Conservation (phyloP, 768 basidiomycete genomes). For the Chalciporus piperatus region DNA sequence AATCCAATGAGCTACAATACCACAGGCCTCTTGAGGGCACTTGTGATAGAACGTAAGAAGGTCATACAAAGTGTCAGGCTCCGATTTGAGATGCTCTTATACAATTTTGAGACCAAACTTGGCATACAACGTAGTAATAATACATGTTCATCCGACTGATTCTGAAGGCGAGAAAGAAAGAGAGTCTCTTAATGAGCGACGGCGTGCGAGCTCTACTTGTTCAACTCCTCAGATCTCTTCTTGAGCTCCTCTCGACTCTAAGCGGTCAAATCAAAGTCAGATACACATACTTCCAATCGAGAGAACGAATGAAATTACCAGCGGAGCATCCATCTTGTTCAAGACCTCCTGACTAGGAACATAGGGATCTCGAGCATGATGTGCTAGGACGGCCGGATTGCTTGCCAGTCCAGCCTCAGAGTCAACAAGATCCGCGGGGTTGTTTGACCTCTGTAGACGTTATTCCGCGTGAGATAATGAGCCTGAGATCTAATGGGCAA, state of each 20-base stretch:
- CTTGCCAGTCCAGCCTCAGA: slow-evolving; percentile 35
- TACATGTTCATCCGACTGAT: not conserved
- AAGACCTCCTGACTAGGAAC: slow-evolving; percentile 44
- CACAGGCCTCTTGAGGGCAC: too few relatives aligned
- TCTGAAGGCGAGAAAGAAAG: not conserved
- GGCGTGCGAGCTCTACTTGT: slow-evolving; percentile 28
- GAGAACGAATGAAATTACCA: slow-evolving; percentile 34
- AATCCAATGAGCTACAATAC: too few relatives aligned
- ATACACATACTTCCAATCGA: not conserved
- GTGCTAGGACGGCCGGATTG: slow-evolving; percentile 41
- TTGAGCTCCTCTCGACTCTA: slow-evolving; percentile 53
- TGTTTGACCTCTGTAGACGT: slow-evolving; percentile 50
- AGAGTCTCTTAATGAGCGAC: not conserved
- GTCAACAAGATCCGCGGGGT: slow-evolving; percentile 50
- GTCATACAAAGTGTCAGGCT: not conserved
- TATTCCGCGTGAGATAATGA: not conserved
- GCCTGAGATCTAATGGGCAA: not conserved
- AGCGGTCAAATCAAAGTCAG: not conserved
- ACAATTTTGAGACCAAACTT: not conserved
- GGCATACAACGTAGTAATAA: not conserved
- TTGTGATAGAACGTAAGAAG: too few relatives aligned
- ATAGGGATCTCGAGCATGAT: slow-evolving; percentile 51
- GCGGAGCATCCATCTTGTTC: slow-evolving; percentile 45
- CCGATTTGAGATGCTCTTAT: too few relatives aligned
- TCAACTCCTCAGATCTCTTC: slow-evolving; percentile 46